These are phyloP conservation scores for Chaetoceros muelleri DNA, from an alignment of 108 stramenopile species.

Conservation along the genomic window DNA sequence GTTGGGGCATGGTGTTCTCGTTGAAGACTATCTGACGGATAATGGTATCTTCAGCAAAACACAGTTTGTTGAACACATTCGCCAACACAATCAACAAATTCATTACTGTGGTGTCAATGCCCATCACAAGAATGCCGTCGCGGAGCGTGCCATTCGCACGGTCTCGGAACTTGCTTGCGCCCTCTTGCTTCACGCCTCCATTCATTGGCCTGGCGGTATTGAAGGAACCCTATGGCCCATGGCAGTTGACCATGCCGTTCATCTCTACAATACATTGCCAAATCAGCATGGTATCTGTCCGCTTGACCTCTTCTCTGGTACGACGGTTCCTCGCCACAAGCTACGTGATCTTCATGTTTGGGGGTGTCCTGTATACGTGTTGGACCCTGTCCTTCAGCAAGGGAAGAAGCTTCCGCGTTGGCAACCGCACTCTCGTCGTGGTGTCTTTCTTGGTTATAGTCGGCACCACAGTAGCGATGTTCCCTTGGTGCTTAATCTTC, in stretches of 20 bases:
- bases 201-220: constrained; percentile 1
- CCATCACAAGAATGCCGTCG: constrained; percentile 18
- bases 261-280: constrained; percentile 13
- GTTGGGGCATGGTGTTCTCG: constrained; percentile 2
- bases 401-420: constrained; percentile 31
- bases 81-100: not conserved
- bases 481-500: constrained; percentile 23
- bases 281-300: not conserved
- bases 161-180: constrained; percentile 9
- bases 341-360: constrained; percentile 13
- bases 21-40: constrained; percentile 12
- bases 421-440: constrained; percentile 19
- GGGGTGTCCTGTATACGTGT: constrained; percentile 28
- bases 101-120: constrained; percentile 2
- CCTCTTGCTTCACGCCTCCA: constrained; percentile 8
- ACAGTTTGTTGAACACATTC: not conserved
- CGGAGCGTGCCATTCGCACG: constrained; percentile 10
- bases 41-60: constrained; percentile 8
- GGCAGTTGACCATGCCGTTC: constrained; percentile 14
- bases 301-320: not conserved
- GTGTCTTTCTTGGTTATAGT: constrained; percentile 29
- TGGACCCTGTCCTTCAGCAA: constrained; percentile 23
- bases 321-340: not conserved
- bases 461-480: constrained; percentile 22
- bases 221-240: constrained; percentile 6